A percentile compares a stretch with the other conserved stretches of the same genome.
Conservation (phyloP, 768 basidiomycete genomes). For the Leccinum pellstonianum region DNA sequence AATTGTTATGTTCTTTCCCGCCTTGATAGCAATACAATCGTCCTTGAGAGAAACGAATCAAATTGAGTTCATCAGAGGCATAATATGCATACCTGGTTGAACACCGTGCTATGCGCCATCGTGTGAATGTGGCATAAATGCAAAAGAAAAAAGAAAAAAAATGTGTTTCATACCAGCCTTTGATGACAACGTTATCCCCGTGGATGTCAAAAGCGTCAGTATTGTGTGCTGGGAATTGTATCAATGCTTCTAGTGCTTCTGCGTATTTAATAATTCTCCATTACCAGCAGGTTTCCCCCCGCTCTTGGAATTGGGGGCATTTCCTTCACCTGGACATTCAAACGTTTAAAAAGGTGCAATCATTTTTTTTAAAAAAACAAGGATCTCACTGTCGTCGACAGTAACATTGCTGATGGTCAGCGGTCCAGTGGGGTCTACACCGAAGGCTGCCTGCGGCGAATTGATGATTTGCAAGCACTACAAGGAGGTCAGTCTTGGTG, state of each 20-base stretch:
- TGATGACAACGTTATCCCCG: slow-evolving; percentile 38
- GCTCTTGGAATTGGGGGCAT: slow-evolving; percentile 51
- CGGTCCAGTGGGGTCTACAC: slow-evolving; percentile 28
- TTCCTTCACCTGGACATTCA: slow-evolving; percentile 46
- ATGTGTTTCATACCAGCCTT: slow-evolving; percentile 14
- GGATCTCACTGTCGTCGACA: slow-evolving; percentile 55
- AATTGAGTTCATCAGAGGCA: not conserved
- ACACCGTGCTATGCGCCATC: slow-evolving; percentile 14
- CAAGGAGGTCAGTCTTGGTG: not conserved
- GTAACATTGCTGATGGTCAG: slow-evolving; percentile 45
- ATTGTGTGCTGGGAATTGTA: slow-evolving; percentile 37
- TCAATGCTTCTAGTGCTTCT: not conserved
- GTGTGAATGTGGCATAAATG: not conserved
- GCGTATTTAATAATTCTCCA: not conserved
- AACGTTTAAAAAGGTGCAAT: not conserved
- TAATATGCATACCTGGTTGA: slow-evolving; percentile 24
- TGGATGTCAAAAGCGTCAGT: slow-evolving; percentile 51
- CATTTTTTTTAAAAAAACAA: not conserved
- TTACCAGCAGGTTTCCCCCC: slow-evolving; percentile 47
- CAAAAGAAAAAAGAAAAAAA: not conserved
- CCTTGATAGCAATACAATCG: slow-evolving; percentile 60
- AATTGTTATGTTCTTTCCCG: slow-evolving; percentile 46
- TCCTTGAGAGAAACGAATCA: slow-evolving; percentile 37
- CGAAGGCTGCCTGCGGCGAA: slow-evolving; percentile 37
- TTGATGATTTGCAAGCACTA: slow-evolving; percentile 41